phyloP scores from a whole-genome alignment of 2,329 filamentous ascomycete species.

The Colletotrichum lentis region DNA sequence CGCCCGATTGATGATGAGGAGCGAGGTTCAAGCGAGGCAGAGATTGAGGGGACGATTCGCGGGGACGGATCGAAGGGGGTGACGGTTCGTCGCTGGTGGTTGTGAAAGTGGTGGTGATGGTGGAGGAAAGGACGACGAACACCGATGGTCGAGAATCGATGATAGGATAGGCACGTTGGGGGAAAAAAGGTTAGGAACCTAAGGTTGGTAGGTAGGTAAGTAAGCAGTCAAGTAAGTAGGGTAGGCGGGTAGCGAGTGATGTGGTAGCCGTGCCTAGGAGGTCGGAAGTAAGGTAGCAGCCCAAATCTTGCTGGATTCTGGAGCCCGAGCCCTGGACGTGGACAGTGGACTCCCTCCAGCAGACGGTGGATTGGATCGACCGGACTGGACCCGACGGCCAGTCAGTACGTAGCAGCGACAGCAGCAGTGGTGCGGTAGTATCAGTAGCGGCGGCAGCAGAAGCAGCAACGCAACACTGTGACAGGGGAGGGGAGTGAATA shows the following conservation, averaged over 20 bases:
- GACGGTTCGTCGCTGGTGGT: conserved; percentile 40
- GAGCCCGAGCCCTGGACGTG: conserved; percentile 36
- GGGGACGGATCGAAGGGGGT: conserved; percentile 34
- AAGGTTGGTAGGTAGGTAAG: conserved; percentile 23
- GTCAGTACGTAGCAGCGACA: conserved; percentile 24
- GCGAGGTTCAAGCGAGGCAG: conserved; percentile 19
- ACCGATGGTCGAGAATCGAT: conserved; percentile 26
- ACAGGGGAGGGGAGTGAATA: conserved; percentile 5
- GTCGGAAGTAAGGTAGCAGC: conserved; percentile 30
- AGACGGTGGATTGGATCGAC: conserved; percentile 38
- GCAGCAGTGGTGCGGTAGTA: conserved; percentile 10
- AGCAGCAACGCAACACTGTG: conserved; percentile 31
- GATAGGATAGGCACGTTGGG: conserved; percentile 30
- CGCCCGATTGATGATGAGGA: conserved; percentile 31
- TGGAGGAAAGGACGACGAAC: conserved; percentile 39
- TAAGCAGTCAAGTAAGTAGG: conserved; percentile 12
- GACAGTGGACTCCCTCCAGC: conserved; percentile 35
- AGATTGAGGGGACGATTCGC: conserved; percentile 29
- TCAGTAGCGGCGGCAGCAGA: conserved; percentile 20
- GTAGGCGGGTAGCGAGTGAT: conserved; percentile 1
- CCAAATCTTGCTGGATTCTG: conserved; percentile 37
- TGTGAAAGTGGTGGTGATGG: conserved; percentile 37
- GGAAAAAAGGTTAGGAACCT: conserved; percentile 26
- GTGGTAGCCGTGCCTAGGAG: conserved; percentile 22
- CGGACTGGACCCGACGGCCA: conserved; percentile 36